These are phyloP conservation scores for Phanerochaete carnosa DNA, from an alignment of 768 basidiomycete genomes.

Conservation along the genomic window DNA sequence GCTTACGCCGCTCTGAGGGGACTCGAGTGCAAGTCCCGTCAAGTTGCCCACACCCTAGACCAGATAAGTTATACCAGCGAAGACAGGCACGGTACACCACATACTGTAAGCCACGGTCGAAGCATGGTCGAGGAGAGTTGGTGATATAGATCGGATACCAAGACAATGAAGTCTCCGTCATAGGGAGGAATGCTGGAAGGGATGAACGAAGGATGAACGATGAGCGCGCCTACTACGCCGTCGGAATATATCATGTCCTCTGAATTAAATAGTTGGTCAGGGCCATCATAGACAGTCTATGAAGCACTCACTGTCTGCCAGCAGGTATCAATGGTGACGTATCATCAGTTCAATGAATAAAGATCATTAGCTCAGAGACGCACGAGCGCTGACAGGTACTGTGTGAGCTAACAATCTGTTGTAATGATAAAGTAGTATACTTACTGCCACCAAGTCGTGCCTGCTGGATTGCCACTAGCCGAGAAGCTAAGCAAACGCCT, in stretches of 20 bases:
- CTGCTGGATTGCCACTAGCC: conserved; percentile 39
- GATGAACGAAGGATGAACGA: conserved; percentile 40
- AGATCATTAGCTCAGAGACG: background rate
- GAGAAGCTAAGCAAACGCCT: conserved; percentile 39
- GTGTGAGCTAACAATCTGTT: too few relatives aligned
- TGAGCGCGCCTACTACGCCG: conserved; percentile 46
- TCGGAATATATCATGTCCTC: conserved; percentile 41
- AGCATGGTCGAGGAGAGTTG: conserved; percentile 20
- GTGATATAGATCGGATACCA: conserved; percentile 35
- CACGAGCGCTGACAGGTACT: background rate
- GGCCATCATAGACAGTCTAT: background rate
- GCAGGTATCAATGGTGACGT: background rate
- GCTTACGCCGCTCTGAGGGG: conserved; percentile 29
- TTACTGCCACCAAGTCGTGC: conserved; percentile 50
- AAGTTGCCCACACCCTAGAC: conserved; percentile 27
- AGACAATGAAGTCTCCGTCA: conserved; percentile 39
- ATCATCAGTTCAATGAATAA: too few relatives aligned
- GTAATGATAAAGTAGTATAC: too few relatives aligned
- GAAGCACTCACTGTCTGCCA: conserved; percentile 21
- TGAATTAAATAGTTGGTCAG: background rate
- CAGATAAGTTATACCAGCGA: conserved; percentile 23
- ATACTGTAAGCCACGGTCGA: conserved; percentile 23
- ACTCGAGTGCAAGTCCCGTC: conserved; percentile 32
- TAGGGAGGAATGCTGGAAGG: too few relatives aligned
- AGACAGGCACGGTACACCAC: conserved; percentile 12